Conservation (phyloP, 1,284 basidiomycete species). For the Ganoderma lucidum region DNA sequence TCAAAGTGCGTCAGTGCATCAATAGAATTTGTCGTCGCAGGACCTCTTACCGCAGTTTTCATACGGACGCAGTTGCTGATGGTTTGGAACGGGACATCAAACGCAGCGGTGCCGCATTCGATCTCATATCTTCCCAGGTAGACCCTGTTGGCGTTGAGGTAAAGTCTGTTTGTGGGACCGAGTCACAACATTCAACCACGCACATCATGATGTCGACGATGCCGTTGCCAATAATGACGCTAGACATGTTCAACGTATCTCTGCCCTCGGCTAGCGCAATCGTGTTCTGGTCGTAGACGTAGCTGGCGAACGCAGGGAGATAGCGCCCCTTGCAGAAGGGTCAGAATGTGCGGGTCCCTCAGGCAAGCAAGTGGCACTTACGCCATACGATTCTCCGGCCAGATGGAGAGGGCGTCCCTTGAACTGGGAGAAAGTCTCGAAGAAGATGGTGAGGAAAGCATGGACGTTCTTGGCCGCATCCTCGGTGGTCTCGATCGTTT, state of each 20-base stretch:
- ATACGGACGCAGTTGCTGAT: constrained; percentile 67
- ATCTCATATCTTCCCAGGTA: constrained; percentile 71
- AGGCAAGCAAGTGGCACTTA: constrained; percentile 49
- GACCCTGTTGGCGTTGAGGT: constrained; percentile 45
- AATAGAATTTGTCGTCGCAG: background rate
- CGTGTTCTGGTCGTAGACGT: constrained; percentile 80
- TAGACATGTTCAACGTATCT: constrained; percentile 72
- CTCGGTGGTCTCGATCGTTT: constrained; percentile 70
- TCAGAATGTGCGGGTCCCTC: background rate
- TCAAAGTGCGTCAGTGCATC: constrained; percentile 2
- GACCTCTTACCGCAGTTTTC: constrained; percentile 60
- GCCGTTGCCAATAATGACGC: constrained; percentile 69
- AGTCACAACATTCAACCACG: constrained; percentile 24
- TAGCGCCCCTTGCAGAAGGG: constrained; percentile 66
- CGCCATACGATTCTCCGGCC: constrained; percentile 75
- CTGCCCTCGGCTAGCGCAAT: constrained; percentile 61
- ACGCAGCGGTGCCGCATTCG: constrained; percentile 63
- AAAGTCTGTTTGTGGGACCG: background rate
- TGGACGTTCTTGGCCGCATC: constrained; percentile 76
- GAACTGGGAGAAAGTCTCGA: constrained; percentile 77
- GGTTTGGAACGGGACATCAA: constrained; percentile 63
- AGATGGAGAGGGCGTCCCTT: constrained; percentile 70
- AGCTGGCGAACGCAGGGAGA: constrained; percentile 82
- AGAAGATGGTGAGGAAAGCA: constrained; percentile 79
- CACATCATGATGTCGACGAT: constrained; percentile 70